Evolutionary conservation across 2,329 filamentous ascomycete genomes (phyloP).

Genomic region (Ceratocystis cacaofunesta): DNA sequence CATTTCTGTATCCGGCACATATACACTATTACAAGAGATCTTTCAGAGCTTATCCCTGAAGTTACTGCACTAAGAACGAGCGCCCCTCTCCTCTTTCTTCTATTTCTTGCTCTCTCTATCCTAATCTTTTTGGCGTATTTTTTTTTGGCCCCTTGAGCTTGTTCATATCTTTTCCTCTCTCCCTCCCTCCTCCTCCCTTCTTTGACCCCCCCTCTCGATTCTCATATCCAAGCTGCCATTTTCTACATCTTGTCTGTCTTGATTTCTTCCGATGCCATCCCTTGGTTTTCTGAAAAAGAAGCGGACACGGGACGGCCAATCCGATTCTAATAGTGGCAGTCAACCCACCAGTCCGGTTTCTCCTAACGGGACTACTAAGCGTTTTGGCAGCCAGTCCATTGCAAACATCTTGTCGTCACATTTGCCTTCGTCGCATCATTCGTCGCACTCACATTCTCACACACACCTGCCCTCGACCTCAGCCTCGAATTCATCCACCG

Average conservation of each 20-base stretch:
- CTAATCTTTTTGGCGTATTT: neutral
- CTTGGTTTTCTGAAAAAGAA: conserved; percentile 97
- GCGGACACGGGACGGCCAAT: conserved; percentile 81
- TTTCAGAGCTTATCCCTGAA: neutral
- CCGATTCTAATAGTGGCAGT: conserved; percentile 51
- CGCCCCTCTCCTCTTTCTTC: neutral
- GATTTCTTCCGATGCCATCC: conserved; percentile 57
- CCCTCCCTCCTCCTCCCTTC: too few species aligned
- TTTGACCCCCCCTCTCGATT: neutral
- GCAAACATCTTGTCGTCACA: conserved; percentile 12
- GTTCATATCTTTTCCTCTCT: neutral
- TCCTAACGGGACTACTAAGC: conserved; percentile 28
- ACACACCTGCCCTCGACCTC: neutral
- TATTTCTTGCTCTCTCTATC: neutral
- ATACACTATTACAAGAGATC: neutral
- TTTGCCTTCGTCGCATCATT: conserved; percentile 14
- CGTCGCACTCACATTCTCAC: conserved; percentile 1
- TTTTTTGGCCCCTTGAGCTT: neutral
- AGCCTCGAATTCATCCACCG: neutral
- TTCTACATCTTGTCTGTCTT: conserved; percentile 16
- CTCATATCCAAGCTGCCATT: conserved; percentile 9
- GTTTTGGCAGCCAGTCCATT: conserved; percentile 11
- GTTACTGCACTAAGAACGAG: neutral
- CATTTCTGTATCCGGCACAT: conserved; percentile 1
- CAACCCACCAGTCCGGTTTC: conserved; percentile 50